Evolutionary conservation across 1,284 basidiomycete genomes (phyloP).

Genomic region (Moniliella sp.): DNA sequence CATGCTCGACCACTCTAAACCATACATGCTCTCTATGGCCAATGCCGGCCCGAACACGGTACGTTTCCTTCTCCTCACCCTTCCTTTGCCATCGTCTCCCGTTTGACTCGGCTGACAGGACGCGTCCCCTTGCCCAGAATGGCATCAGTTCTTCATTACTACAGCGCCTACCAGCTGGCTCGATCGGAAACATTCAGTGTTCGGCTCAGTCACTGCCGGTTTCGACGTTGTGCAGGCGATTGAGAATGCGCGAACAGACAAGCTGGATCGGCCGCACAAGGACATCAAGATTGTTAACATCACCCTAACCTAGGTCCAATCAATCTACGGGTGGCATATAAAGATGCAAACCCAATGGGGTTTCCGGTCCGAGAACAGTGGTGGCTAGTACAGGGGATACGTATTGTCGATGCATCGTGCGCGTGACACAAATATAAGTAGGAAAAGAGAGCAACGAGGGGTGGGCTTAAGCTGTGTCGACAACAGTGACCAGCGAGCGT

Average conservation of each 20-base stretch:
- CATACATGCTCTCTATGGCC: conserved; percentile 97
- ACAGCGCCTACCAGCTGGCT: conserved; percentile 86
- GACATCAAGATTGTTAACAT: conserved; percentile 11
- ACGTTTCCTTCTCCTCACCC: too few species aligned
- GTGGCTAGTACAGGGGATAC: too few species aligned
- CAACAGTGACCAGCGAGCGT: conserved; percentile 1
- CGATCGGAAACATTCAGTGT: conserved; percentile 43
- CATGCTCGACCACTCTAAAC: conserved; percentile 69
- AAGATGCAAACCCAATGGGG: too few species aligned
- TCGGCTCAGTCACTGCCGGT: conserved; percentile 40
- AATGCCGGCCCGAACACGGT: conserved; percentile 76
- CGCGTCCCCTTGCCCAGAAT: background rate
- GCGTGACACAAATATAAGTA: too few species aligned
- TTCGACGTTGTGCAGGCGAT: conserved; percentile 50
- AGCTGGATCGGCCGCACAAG: conserved; percentile 33
- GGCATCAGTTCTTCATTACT: conserved; percentile 89
- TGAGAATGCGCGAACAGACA: conserved; percentile 46
- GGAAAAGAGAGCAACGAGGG: too few species aligned
- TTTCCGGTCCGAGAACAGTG: too few species aligned
- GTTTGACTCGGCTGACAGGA: background rate
- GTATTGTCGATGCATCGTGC: too few species aligned
- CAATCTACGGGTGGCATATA: too few species aligned
- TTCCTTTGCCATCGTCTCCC: conserved; percentile 52
- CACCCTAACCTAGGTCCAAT: too few species aligned
- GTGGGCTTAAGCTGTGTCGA: background rate